Base-by-base conservation (phyloP, 169 alveolate genomes). In the Plasmodium gonderi region DNA sequence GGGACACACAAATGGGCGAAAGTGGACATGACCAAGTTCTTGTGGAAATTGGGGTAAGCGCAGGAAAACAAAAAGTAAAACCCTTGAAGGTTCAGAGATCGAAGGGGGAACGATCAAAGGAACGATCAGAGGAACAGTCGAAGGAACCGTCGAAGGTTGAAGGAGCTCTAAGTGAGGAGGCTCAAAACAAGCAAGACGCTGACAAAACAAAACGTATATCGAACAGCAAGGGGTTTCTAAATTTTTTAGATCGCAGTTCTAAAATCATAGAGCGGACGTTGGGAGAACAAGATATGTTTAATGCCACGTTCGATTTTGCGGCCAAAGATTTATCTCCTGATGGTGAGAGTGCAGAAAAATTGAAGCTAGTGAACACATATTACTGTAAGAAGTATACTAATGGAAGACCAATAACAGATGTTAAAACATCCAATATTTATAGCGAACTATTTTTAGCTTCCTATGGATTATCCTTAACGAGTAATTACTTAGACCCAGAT, bases 391-490 rank as follows among this genome's bases (percentile, higher is more conserved):
- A 77, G 72, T 89, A 89, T 67, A 89, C 90, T 12, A 38, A 65
- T 77, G 90, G 76, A 26, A 77, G 96, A 49, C 94, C 95, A 17
- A 85, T 94, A 40, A 77, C 94, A 51, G 96, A 95, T 60, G 69
- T 93, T 23, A 76, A 85, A 77, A 80, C 95, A 12, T 69, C 95
- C 42, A 76, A 81, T 36, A 9, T 89, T 12, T 95, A 82, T 20
- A 83, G 90, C 12, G 97, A 97, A 51, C 78, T 96, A n/a, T 91
- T 97, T 45, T 78, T 97, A 67, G 97, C 97, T 29, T 91, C 98
- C 33, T 97, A 97, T 79, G 97, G 98, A 3, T 47, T 95, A 79
- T 91, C 97, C 29, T 96, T 97, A 72, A 95, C 95, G n/a, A 95
- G 96, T 77, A 80, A 60, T 31, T 91, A 69, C n/a, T 64, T 75